Conservation (phyloP, 192 early-diverging fungal genomes). For the Kappamyces sp. region DNA sequence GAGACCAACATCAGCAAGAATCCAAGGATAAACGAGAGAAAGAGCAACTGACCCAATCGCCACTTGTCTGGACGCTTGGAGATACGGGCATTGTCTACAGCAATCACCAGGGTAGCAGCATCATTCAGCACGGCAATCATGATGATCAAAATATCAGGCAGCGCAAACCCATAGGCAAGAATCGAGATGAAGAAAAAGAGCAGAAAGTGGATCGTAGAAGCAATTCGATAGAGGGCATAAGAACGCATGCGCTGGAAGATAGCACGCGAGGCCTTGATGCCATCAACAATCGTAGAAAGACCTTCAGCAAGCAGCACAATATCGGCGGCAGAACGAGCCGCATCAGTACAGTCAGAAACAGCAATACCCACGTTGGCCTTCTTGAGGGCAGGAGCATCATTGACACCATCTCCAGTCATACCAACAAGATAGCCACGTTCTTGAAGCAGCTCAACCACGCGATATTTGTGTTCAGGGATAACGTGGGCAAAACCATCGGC, state of each 20-base stretch:
- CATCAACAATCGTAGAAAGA: slow-evolving; percentile 89
- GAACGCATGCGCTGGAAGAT: slow-evolving; percentile 93
- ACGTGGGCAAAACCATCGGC: slow-evolving; percentile 97
- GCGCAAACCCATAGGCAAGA: slow-evolving; percentile 74
- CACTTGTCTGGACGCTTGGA: slow-evolving; percentile 81
- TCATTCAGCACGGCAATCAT: slow-evolving; percentile 89
- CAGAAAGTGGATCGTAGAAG: slow-evolving; percentile 92
- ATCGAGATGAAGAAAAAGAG: slow-evolving; percentile 85
- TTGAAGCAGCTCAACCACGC: slow-evolving; percentile 93
- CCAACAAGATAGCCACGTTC: slow-evolving; percentile 80
- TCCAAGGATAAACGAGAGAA: slow-evolving; percentile 80
- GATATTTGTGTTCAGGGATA: slow-evolving; percentile 97
- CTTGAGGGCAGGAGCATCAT: slow-evolving; percentile 96
- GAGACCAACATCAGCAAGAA: slow-evolving; percentile 52
- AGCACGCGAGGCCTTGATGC: slow-evolving; percentile 80
- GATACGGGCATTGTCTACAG: slow-evolving; percentile 76
- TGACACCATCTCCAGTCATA: slow-evolving; percentile 98
- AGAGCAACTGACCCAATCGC: slow-evolving; percentile 82
- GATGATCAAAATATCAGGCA: slow-evolving; percentile 80
- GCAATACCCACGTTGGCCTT: slow-evolving; percentile 98
- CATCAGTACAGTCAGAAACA: slow-evolving; percentile 94
- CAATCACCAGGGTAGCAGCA: slow-evolving; percentile 88
- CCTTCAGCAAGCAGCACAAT: slow-evolving; percentile 90
- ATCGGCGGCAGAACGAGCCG: slow-evolving; percentile 92
- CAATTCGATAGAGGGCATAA: slow-evolving; percentile 91